Percentiles rank a stretch among this genome's conserved stretches.
phyloP scores from a whole-genome alignment of 441 rosid genomes.

The Populus hybrid region DNA sequence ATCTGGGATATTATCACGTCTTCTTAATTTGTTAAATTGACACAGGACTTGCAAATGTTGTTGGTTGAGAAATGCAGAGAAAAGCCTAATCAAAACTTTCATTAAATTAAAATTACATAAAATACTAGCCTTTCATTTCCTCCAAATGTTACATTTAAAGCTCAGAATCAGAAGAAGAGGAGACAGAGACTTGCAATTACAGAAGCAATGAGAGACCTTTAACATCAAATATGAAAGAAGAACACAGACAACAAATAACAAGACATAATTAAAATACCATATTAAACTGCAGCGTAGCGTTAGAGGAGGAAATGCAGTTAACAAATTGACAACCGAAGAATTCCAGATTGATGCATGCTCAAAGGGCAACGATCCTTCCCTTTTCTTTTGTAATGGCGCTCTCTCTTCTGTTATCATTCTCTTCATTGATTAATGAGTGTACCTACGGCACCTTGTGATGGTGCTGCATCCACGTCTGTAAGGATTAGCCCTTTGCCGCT shows the following conservation, averaged over 20 bases:
- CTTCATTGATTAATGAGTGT: conserved; percentile 21
- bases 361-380: not conserved
- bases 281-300: not conserved
- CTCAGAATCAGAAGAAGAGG: not conserved
- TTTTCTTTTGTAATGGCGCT: not conserved
- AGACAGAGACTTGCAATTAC: not conserved
- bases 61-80: not conserved
- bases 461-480: conserved; percentile 55
- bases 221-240: not conserved
- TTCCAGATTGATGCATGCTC: not conserved
- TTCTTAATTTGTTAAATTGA: too few relatives aligned
- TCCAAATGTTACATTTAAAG: not conserved
- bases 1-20: not conserved
- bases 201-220: not conserved
- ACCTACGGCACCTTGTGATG: conserved; percentile 48
- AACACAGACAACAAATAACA: not conserved
- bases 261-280: not conserved
- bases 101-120: not conserved
- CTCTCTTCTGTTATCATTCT: not conserved
- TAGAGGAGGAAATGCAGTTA: not conserved
- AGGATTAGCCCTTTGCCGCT: conserved; percentile 43
- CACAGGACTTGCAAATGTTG: too few relatives aligned
- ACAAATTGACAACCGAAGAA: not conserved
- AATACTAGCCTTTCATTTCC: not conserved
- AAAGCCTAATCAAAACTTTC: not conserved